Percentiles rank a stretch among this genome's conserved stretches.
Conservation (phyloP, 768 basidiomycete species). For the Omphalotus guepiniiformis region DNA sequence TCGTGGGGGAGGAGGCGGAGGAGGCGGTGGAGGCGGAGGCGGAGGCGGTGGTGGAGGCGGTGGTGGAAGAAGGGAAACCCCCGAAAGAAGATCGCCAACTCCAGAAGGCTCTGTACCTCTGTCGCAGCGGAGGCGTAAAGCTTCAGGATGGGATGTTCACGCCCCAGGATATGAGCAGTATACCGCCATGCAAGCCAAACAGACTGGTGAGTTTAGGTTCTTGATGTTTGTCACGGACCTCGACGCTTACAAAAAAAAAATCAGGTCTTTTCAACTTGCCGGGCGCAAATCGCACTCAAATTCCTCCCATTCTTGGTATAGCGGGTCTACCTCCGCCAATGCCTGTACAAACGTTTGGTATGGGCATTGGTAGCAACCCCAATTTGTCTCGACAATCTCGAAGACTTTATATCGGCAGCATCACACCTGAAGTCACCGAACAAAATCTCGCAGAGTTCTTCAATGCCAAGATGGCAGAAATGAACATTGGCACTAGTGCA, state of each 20-base stretch:
- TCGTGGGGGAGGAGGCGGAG: slow-evolving; percentile 36
- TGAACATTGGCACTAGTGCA: slow-evolving; percentile 77
- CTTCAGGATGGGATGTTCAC: slow-evolving; percentile 95
- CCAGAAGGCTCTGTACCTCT: slow-evolving; percentile 80
- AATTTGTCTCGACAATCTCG: slow-evolving; percentile 92
- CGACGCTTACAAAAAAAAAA: slow-evolving; percentile 11
- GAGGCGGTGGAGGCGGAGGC: slow-evolving; percentile 31
- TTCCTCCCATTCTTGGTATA: slow-evolving; percentile 76
- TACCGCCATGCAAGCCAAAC: slow-evolving; percentile 95
- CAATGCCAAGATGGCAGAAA: slow-evolving; percentile 93
- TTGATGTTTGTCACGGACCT: no score
- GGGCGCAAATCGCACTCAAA: slow-evolving; percentile 87
- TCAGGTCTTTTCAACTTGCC: slow-evolving; percentile 94
- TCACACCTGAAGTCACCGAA: slow-evolving; percentile 92
- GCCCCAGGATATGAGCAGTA: slow-evolving; percentile 95
- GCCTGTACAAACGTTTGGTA: slow-evolving; percentile 80
- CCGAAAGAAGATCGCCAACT: slow-evolving; percentile 83
- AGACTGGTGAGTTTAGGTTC: slow-evolving; percentile 74
- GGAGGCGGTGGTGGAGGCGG: slow-evolving; percentile 28
- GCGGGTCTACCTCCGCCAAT: slow-evolving; percentile 80
- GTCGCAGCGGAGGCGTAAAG: slow-evolving; percentile 82
- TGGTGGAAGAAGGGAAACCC: slow-evolving; percentile 49
- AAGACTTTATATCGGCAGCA: slow-evolving; percentile 94
- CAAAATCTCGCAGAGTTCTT: slow-evolving; percentile 91
- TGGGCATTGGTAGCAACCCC: slow-evolving; percentile 83